Base-by-base conservation (phyloP, 139 green algal genomes). In the Deuterostichococcus epilithicus region DNA sequence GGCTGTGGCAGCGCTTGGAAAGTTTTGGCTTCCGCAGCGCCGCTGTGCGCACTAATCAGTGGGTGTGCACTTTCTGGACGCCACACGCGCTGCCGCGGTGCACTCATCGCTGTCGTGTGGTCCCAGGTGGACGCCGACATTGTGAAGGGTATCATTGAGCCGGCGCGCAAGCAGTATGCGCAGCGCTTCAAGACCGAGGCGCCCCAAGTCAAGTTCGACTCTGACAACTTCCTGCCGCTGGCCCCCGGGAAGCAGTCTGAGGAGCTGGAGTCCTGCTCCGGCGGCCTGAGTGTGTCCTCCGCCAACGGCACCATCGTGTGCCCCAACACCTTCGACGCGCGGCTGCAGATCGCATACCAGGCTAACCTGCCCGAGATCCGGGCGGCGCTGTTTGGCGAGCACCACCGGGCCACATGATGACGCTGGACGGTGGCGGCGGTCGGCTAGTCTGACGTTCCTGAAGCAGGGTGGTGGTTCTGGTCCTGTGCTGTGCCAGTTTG, bases 241-340 rank as follows among this genome's bases (percentile, higher is more conserved):
- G 77, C 88, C 0, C 83, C 92, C 25, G 75, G 72, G 58, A 72
- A 81, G 4, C 78, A 83, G n/a, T 78, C 82, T 3, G 88, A 93
- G 28, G 86, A 91, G 66, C 81, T 81, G 1, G 65, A 86, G 10
- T 84, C 63, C 39, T 92, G 89, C 87, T 87, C 80, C 42, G 96
- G 96, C 58, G 96, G 96, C 35, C 78, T 99, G n/a, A 82, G 94
- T 25, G 77, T 98, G n/a, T 85, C 89, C 13, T 93, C 87, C 6
- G 86, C 76, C 1, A 91, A 98, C 77, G 93, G 95, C 23, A 85
- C 85, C 42, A 97, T 99, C 59, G 85, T 92, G 42, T 97, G 91
- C 83, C 84, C 81, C 76, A 99, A 99, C 88, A 99, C 96, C 0
- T 84, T 99, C 58, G 96, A 99, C 71, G 90, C 93, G 59, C 83